Percentiles rank a stretch among this genome's conserved stretches.
phyloP scores from a whole-genome alignment of 108 stramenopile genomes.

The Cylindrotheca fusiformis region DNA sequence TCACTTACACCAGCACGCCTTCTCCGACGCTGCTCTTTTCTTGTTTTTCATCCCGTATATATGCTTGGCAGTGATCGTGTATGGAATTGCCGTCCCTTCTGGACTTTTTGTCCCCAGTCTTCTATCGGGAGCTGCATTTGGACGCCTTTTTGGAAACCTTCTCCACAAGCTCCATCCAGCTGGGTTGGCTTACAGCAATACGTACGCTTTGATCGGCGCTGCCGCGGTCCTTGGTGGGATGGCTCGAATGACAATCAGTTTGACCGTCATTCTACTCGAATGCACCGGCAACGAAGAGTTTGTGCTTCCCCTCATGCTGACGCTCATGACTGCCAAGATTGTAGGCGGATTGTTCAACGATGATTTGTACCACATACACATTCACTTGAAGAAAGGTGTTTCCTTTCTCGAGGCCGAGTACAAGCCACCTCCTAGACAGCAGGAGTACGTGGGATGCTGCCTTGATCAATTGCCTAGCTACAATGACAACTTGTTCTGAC shows the following conservation, averaged over 20 bases:
- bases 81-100: slow-evolving; percentile 68
- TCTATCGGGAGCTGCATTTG: slow-evolving; percentile 51
- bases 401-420: slow-evolving; percentile 53
- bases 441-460: slow-evolving; percentile 24
- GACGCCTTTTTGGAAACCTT: slow-evolving; percentile 45
- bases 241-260: slow-evolving; percentile 82
- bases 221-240: slow-evolving; percentile 78
- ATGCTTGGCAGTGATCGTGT: slow-evolving; percentile 43
- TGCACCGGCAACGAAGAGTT: slow-evolving; percentile 80
- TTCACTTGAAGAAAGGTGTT: slow-evolving; percentile 49
- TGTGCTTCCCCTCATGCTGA: slow-evolving; percentile 78
- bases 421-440: slow-evolving; percentile 25
- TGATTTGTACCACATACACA: slow-evolving; percentile 78
- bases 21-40: slow-evolving; percentile 18
- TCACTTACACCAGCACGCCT: slow-evolving; percentile 45
- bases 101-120: slow-evolving; percentile 71
- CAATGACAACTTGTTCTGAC: not conserved
- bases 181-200: slow-evolving; percentile 52
- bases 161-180: slow-evolving; percentile 21
- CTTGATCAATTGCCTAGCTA: not conserved
- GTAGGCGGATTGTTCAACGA: slow-evolving; percentile 69
- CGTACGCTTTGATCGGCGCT: slow-evolving; percentile 80
- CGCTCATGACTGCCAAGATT: slow-evolving; percentile 61
- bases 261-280: slow-evolving; percentile 82
- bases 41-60: slow-evolving; percentile 58